Base-by-base conservation (phyloP, 805 yeast species). In the Candida patagonica region DNA sequence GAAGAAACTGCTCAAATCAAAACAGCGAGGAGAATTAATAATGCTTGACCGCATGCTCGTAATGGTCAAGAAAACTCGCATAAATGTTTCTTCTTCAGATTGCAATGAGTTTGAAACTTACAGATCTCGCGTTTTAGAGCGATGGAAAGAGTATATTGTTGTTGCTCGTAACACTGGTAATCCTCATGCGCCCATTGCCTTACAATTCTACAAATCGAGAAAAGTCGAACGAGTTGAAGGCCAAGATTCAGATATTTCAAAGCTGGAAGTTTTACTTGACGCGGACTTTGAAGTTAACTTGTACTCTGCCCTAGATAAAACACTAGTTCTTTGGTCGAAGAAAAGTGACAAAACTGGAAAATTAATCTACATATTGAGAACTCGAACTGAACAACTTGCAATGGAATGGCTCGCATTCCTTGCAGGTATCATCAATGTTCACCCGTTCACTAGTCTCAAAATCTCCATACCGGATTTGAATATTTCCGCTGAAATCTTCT, bases 121-220 rank as follows among this genome's bases (percentile, higher is more conserved):
- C 20, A 74, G 74, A 30, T 66, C 83, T 0, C 60, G 80, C 38
- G 68, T 82, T 1, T 45, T 67, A 7, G 88, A 83, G 42, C 61
- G 86, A 35, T 86, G 96, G 92, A 74, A 70, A 44, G 96, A 88
- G 54, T 84, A 77, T 53, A 62, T 76, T 21, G 80, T 82, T 2
- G 85, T 82, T 1, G 78, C 80, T 1, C 63, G 89, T 43, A 70
- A 73, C n/a, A 75, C 83, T 0, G 77, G 74, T 12, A 60, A 67
- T 42, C 35, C 52, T 0, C 65, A 61, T 2, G 59, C 62, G 7
- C 88, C 94, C 0, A 53, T 85, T 0, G 55, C 66, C 3, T 44
- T 86, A 1, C 87, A 86, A 51, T 73, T 87, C 44, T 80, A 75
- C 58, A 70, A 68, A 9, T 57, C 61, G 2, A 58, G 72, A 30